These are phyloP conservation scores for Ophiobolus disseminans DNA, from an alignment of 2,329 filamentous ascomycete genomes.

Conservation along the genomic window DNA sequence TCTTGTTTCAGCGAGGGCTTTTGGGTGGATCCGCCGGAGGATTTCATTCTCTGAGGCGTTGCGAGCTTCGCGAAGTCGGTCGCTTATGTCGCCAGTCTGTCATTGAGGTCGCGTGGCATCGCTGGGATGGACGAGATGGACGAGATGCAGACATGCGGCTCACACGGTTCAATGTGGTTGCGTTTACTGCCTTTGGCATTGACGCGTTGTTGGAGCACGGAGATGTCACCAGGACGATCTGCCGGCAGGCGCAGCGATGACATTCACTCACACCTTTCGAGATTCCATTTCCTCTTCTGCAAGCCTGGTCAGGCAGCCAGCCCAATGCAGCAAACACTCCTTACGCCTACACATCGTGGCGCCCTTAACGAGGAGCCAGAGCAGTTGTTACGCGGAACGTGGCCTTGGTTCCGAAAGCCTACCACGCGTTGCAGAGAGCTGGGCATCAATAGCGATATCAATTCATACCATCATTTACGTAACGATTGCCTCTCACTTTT, in stretches of 20 bases:
- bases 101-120: constrained; percentile 3
- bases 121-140: too few species aligned
- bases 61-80: too few species aligned
- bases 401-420: neutral
- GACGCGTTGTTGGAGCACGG: too few species aligned
- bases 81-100: too few species aligned
- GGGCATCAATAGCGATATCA: neutral
- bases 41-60: constrained; percentile 4
- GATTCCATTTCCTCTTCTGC: too few species aligned
- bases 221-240: too few species aligned
- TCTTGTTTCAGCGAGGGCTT: constrained; percentile 18
- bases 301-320: too few species aligned
- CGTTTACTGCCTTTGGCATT: neutral
- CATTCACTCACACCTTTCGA: too few species aligned
- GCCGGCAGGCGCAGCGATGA: too few species aligned
- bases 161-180: neutral
- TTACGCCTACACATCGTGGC: neutral
- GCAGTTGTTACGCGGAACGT: neutral
- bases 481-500: neutral
- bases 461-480: constrained; percentile 2
- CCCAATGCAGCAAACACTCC: too few species aligned
- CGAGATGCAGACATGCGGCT: neutral
- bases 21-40: neutral
- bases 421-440: constrained; percentile 1
- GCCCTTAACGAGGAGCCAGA: neutral